Evolutionary conservation across 805 yeast species (phyloP), one percentile per base, ranked within the genome.

Genomic region (Candida wancherniae): DNA sequence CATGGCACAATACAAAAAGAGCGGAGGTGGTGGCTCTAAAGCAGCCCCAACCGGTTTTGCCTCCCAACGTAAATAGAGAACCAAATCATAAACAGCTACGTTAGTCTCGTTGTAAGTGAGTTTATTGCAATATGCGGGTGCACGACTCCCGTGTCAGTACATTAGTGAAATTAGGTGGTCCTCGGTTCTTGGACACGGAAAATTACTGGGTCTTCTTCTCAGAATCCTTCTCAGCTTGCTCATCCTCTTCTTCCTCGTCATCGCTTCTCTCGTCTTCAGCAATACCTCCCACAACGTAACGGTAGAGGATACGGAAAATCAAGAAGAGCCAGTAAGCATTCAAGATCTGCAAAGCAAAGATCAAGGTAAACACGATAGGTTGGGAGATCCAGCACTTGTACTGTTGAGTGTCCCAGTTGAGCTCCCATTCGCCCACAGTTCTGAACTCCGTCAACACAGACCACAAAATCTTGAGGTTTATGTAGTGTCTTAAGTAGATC

Each of bases 331-430:
- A 92, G 63, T 84, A 92, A 13, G 75, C 47, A 53, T 92, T 92
- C 35, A 92, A 86, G 34, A 85, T 48, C 57, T 92, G 97, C 42
- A 92, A 69, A 1, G 92, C 88, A 31, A 72, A 66, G 38, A 92
- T 72, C 50, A 92, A 71, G 14, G 61, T 57, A 50, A 92, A 88
- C 3, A 90, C 88, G 55, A 92, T 87, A 33, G 85, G 84, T 62
- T 85, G 94, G 15, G 97, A 81, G 44, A 92, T 84, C 82, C 86
- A 86, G 62, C 97, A 92, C 61, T 92, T 92, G 67, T 90, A 92
- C 58, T 92, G 96, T 58, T 88, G 90, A 18, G 92, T 79, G 9
- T 73, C 84, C 77, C 85, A 92, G 66, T 86, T 77, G 46, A 92
- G 67, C 34, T 71, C 72, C 59, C 69, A 87, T 33, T 80, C 79